These are phyloP conservation scores for Globisporangium nodosum DNA, from an alignment of 352 stramenopile genomes.

Conservation along the genomic window DNA sequence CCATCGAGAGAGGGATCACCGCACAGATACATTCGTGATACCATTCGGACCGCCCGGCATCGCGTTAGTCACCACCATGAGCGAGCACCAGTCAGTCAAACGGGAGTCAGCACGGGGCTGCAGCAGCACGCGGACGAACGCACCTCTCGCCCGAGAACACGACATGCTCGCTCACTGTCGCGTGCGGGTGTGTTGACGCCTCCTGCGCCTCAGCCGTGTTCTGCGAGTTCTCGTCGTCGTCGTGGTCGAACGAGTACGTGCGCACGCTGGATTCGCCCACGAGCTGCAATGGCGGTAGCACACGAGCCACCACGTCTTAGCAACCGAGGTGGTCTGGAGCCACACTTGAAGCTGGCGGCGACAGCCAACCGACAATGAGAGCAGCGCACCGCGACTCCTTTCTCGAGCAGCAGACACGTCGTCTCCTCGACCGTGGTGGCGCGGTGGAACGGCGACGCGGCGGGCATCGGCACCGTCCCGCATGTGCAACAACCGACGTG, in stretches of 20 bases:
- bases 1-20: background rate
- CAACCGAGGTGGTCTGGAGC: too few relatives aligned
- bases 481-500: conserved; percentile 30
- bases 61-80: background rate
- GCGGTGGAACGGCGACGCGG: conserved; percentile 31
- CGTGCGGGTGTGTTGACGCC: conserved; percentile 11
- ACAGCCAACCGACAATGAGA: background rate
- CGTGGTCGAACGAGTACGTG: conserved; percentile 12
- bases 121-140: background rate
- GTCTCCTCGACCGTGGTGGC: conserved; percentile 28
- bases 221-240: conserved; percentile 1
- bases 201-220: conserved; percentile 3
- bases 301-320: background rate
- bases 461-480: conserved; percentile 15
- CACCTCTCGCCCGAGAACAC: conserved; percentile 53
- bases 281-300: background rate
- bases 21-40: too few relatives aligned
- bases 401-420: conserved; percentile 29
- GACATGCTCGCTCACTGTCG: conserved; percentile 50
- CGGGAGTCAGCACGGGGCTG: background rate
- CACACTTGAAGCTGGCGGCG: too few relatives aligned
- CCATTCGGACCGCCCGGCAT: too few relatives aligned
- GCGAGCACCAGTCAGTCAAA: background rate
- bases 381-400: conserved; percentile 24
- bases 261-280: background rate